Base-by-base conservation (phyloP, 306 rosid species). In the Abrus precatorius region DNA sequence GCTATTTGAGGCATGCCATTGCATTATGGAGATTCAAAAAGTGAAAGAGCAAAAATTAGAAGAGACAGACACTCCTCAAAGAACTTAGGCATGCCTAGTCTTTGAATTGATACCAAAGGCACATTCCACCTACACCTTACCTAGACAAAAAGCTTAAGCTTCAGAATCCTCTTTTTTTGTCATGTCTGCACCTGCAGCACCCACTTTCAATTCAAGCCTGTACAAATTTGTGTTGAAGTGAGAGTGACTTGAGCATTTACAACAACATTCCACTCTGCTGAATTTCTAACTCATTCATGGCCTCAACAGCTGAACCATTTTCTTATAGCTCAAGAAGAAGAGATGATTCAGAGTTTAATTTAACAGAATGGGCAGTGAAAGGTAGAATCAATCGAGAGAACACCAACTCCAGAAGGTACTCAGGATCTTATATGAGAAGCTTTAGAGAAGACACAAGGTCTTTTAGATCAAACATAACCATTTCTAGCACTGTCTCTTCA, bases 401-500 rank as follows among this genome's bases (percentile, higher is more conserved):
- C 64, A 85, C 82, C 6, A 85, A 81, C 64, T 88, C 98, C 6
- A 87, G 98, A 77, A 91, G 99, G 66, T 87, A 67, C 69, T 93
- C 99, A 29, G 97, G 92, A 32, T 96, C 99, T 20, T 87, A 90
- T 66, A 90, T 93, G 81, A 89, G 92, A 89, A 96, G 94, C 88
- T 90, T 89, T 55, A 87, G 96, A 78, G 99, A 96, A 83, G 98
- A 96, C 66, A 57, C 98, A n/a, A 85, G 87, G 78, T 92, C 99
- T 83, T 90, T 92, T 11, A 85, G 97, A 86, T 92, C 99, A 92
- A 93, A 89, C 85, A 41, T 87, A 3, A 86, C 97, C 63, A 83
- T 93, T 81, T 90, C 98, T 5, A 96, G 99, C 78, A 92, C 98
- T 73, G 89, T 94, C 81, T 93, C 99, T 84, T 96, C 99, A 4